Conservation (phyloP, 1,284 basidiomycete genomes). For the Fomitiporia mediterranea region DNA sequence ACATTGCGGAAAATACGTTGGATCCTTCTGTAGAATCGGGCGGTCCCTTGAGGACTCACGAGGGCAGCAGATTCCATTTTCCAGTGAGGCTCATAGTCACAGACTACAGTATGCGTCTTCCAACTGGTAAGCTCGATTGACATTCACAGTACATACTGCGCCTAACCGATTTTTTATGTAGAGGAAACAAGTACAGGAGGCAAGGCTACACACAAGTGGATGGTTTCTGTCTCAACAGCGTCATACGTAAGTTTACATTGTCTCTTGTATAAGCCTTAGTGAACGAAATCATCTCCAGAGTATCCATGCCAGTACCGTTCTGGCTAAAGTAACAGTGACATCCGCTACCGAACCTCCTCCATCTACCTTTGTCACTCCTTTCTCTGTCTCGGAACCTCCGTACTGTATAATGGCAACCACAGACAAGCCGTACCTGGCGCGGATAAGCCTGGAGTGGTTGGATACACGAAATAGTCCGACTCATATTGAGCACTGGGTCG, state of each 20-base stretch:
- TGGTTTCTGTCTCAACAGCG: conserved; percentile 60
- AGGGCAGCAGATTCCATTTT: conserved; percentile 60
- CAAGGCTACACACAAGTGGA: conserved; percentile 63
- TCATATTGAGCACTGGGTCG: conserved; percentile 70
- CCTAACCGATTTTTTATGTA: conserved; percentile 24
- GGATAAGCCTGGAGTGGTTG: conserved; percentile 50
- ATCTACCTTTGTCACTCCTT: conserved; percentile 32
- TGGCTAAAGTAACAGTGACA: conserved; percentile 46
- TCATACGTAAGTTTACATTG: conserved; percentile 54
- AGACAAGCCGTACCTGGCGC: conserved; percentile 59
- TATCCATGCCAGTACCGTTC: conserved; percentile 48
- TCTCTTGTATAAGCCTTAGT: conserved; percentile 10
- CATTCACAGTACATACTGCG: conserved; percentile 11
- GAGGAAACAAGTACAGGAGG: conserved; percentile 33
- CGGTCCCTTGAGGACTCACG: conserved; percentile 19
- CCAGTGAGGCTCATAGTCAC: conserved; percentile 54
- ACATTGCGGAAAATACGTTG: conserved; percentile 13
- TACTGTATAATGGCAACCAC: conserved; percentile 55
- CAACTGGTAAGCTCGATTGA: conserved; percentile 39
- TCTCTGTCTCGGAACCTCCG: conserved; percentile 43
- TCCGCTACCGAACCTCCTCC: conserved; percentile 40
- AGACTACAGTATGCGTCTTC: conserved; percentile 60
- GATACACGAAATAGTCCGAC: conserved; percentile 37
- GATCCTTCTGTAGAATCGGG: conserved; percentile 4
- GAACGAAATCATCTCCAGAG: conserved; percentile 35